phyloP scores from a whole-genome alignment of 768 basidiomycete species.

The Tricholoma sp. region DNA sequence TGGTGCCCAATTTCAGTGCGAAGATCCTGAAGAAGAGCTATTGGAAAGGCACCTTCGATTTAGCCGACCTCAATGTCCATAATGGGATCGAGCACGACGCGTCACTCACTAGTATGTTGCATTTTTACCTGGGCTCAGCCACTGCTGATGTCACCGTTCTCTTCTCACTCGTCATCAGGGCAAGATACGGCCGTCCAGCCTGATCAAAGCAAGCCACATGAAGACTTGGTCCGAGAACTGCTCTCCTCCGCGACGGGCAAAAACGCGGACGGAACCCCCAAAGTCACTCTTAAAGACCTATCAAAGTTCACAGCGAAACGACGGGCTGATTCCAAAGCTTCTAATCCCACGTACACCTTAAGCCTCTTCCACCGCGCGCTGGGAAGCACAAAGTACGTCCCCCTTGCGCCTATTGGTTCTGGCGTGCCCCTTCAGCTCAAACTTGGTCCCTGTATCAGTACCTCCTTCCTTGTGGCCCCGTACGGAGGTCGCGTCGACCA shows the following conservation, averaged over 20 bases:
- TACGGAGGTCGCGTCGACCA: slow-evolving; percentile 61
- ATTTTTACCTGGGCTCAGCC: neutral
- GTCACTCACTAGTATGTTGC: slow-evolving; percentile 49
- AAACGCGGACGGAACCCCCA: slow-evolving; percentile 32
- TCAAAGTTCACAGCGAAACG: slow-evolving; percentile 52
- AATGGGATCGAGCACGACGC: slow-evolving; percentile 72
- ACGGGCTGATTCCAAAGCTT: slow-evolving; percentile 43
- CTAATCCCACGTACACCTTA: slow-evolving; percentile 52
- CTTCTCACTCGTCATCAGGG: slow-evolving; percentile 30
- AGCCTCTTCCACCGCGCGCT: slow-evolving; percentile 51
- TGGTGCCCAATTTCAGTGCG: slow-evolving; percentile 56
- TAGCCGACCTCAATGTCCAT: slow-evolving; percentile 62
- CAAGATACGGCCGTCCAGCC: slow-evolving; percentile 35
- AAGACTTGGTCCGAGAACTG: slow-evolving; percentile 45
- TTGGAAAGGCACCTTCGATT: slow-evolving; percentile 50
- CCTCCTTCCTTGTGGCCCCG: slow-evolving; percentile 53
- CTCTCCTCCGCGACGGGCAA: slow-evolving; percentile 54
- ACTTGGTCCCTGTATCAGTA: slow-evolving; percentile 26
- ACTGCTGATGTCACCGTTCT: neutral
- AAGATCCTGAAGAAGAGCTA: slow-evolving; percentile 50
- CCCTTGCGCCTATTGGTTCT: neutral
- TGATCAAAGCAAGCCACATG: slow-evolving; percentile 47
- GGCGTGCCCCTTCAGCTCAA: neutral
- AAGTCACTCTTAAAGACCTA: slow-evolving; percentile 52
- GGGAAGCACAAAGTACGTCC: slow-evolving; percentile 52